Evolutionary conservation across 257 asterid genomes (phyloP), one percentile per base, ranked within the genome.

Genomic region (Knoxia roxburghii): DNA sequence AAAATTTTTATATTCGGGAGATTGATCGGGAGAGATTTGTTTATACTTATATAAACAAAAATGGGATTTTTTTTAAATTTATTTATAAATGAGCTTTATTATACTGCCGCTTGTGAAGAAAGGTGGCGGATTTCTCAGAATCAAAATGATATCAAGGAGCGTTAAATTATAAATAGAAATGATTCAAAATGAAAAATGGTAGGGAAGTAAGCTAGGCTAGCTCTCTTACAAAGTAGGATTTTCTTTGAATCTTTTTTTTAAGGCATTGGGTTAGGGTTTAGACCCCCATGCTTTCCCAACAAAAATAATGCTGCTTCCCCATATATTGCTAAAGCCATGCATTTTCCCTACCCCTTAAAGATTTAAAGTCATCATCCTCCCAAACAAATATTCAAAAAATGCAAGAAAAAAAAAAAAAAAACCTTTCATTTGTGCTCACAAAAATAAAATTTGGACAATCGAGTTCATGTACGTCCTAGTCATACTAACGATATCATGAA

Each of bases 121-220:
- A 67, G 78, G 64, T 61, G 53, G 61, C 69, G 65, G 80, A 78
- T 81, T 83, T 72, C 82, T 82, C 78, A 72, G 75, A 57, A 75
- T 73, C 67, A 68, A 80, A 80, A 79, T 84, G 76, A 77, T 71
- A 61, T 70, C 68, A 74, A 77, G 95, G 95, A 87, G 92, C 95
- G 84, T 83, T 76, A 77, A 54, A 29, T 64, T 67, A 15, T 35
- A 61, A 73, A 77, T 65, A 68, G 72, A 71, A 67, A 84, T 83
- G 74, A 76, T 76, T 71, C 76, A 43, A 68, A 68, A 54, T 68
- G 78, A 72, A 45, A 73, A 32, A 81, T 76, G 82, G 88, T 85
- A 87, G 89, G 91, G 78, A 41, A 35, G 4, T 35, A 52, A 23
- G 29, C 84, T 75, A 68, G 29, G 41, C 41, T 37, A 37, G 41